Evolutionary conservation across 2,329 filamentous ascomycete genomes (phyloP).

Genomic region (Cercospora sojina): DNA sequence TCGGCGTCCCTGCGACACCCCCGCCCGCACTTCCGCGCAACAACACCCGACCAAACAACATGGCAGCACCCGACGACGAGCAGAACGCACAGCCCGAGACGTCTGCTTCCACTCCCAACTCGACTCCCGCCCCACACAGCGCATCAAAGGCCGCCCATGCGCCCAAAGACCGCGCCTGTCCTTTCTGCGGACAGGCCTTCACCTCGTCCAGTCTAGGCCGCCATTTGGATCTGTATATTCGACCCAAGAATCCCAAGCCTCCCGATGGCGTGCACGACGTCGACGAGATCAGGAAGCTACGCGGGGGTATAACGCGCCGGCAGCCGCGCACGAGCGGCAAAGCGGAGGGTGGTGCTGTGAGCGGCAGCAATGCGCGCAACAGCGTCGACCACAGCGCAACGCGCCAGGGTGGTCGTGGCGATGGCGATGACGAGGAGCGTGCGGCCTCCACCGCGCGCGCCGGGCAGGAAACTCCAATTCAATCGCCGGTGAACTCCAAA

Average conservation of each 20-base stretch:
- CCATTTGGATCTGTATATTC: conserved; percentile 91
- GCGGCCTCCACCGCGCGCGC: neutral
- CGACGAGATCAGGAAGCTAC: conserved; percentile 79
- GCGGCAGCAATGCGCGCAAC: conserved; percentile 10
- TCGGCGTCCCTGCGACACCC: neutral
- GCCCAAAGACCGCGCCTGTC: conserved; percentile 80
- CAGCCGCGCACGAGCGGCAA: conserved; percentile 61
- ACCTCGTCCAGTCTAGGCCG: conserved; percentile 91
- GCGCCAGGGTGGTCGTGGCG: conserved; percentile 4
- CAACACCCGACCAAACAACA: neutral
- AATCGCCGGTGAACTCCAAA: conserved; percentile 21
- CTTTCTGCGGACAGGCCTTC: conserved; percentile 84
- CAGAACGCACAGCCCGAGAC: conserved; percentile 27
- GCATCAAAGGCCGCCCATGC: conserved; percentile 44
- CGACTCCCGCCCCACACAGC: conserved; percentile 15
- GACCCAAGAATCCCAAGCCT: conserved; percentile 85
- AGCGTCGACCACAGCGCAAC: conserved; percentile 3
- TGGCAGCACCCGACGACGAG: conserved; percentile 15
- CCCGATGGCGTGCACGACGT: conserved; percentile 87
- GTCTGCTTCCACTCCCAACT: conserved; percentile 30
- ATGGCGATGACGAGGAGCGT: neutral
- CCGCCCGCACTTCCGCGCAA: neutral
- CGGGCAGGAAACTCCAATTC: conserved; percentile 26
- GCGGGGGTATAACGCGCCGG: conserved; percentile 81
- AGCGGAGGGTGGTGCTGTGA: conserved; percentile 17